Percentiles rank a stretch among this genome's conserved stretches.
phyloP scores from a whole-genome alignment of 176 grass and related monocot species.

The Avena sativa region DNA sequence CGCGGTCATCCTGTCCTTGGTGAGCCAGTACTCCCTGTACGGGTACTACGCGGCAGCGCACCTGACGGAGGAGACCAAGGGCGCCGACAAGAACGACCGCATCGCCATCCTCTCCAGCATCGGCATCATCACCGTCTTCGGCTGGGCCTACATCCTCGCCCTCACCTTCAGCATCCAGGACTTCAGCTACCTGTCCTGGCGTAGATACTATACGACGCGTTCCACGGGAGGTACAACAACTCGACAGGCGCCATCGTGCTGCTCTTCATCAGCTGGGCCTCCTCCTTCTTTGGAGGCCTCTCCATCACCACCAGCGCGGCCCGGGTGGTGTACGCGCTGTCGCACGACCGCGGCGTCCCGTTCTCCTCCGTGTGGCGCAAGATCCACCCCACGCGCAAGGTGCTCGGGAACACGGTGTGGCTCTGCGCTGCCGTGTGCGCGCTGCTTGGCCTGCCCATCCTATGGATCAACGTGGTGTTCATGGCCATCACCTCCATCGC shows the following conservation, averaged over 20 bases:
- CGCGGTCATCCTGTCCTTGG: slow-evolving; percentile 74
- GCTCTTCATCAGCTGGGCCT: slow-evolving; percentile 93
- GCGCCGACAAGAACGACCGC: slow-evolving; percentile 89
- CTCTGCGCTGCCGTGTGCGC: slow-evolving; percentile 80
- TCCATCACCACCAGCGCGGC: slow-evolving; percentile 99
- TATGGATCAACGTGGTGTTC: slow-evolving; percentile 89
- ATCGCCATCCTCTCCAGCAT: slow-evolving; percentile 97
- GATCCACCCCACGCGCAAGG: slow-evolving; percentile 87
- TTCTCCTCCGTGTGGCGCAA: slow-evolving; percentile 86
- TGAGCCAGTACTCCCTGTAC: slow-evolving; percentile 97
- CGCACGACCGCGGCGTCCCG: slow-evolving; percentile 71
- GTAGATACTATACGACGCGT: slow-evolving; percentile 94
- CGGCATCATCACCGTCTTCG: slow-evolving; percentile 93
- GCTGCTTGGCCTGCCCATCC: slow-evolving; percentile 88
- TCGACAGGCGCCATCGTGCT: slow-evolving; percentile 73
- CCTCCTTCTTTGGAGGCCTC: slow-evolving; percentile 98
- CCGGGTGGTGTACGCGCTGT: slow-evolving; percentile 92
- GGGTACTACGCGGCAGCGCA: slow-evolving; percentile 95
- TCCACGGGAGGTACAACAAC: slow-evolving; percentile 81
- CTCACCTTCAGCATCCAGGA: slow-evolving; percentile 99
- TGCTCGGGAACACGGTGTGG: slow-evolving; percentile 86
- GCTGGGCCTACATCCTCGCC: slow-evolving; percentile 97
- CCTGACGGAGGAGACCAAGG: slow-evolving; percentile 94
- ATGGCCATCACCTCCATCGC: slow-evolving; percentile 92
- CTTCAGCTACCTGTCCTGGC: slow-evolving; percentile 74